Percentiles rank a stretch among this genome's conserved stretches.
Conservation (phyloP, 2,329 filamentous ascomycete species). For the Furcasterigmium sp. region DNA sequence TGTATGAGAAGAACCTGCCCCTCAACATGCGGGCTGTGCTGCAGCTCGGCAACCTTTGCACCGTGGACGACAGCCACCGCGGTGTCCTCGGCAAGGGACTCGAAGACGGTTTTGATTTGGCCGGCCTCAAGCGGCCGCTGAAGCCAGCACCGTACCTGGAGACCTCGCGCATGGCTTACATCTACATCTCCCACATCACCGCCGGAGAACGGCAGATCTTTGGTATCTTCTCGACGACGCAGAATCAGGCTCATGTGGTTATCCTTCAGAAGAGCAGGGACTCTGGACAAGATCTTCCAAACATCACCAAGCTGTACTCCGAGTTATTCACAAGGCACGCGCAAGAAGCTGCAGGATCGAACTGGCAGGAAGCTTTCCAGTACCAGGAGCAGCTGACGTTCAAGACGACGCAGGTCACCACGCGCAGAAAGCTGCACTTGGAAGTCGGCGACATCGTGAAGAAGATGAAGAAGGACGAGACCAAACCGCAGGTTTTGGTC, state of each 20-base stretch:
- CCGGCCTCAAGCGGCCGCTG: slow-evolving; percentile 61
- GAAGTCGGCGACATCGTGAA: slow-evolving; percentile 86
- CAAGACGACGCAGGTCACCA: slow-evolving; percentile 82
- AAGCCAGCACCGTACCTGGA: slow-evolving; percentile 69
- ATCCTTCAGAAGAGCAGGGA: slow-evolving; percentile 83
- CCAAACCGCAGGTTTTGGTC: slow-evolving; percentile 73
- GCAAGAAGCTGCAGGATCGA: slow-evolving; percentile 61
- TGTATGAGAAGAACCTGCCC: slow-evolving; percentile 92
- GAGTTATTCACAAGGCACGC: slow-evolving; percentile 66
- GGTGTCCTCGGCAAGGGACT: slow-evolving; percentile 90
- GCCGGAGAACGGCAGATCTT: slow-evolving; percentile 91
- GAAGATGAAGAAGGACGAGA: slow-evolving; percentile 84
- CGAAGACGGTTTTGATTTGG: slow-evolving; percentile 88
- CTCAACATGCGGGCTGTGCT: slow-evolving; percentile 82
- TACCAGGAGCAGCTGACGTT: slow-evolving; percentile 87
- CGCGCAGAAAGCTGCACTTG: slow-evolving; percentile 79
- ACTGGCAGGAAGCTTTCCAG: slow-evolving; percentile 74
- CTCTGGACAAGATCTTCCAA: slow-evolving; percentile 75
- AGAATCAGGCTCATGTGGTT: slow-evolving; percentile 75
- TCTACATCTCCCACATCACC: slow-evolving; percentile 90
- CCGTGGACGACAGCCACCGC: slow-evolving; percentile 84
- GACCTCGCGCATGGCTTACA: slow-evolving; percentile 68
- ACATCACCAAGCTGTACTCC: slow-evolving; percentile 80
- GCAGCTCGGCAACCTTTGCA: slow-evolving; percentile 84
- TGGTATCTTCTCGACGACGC: slow-evolving; percentile 81